Evolutionary conservation across 805 yeast species (phyloP), one percentile per base, ranked within the genome.

Genomic region (Candida fluviatilis): DNA sequence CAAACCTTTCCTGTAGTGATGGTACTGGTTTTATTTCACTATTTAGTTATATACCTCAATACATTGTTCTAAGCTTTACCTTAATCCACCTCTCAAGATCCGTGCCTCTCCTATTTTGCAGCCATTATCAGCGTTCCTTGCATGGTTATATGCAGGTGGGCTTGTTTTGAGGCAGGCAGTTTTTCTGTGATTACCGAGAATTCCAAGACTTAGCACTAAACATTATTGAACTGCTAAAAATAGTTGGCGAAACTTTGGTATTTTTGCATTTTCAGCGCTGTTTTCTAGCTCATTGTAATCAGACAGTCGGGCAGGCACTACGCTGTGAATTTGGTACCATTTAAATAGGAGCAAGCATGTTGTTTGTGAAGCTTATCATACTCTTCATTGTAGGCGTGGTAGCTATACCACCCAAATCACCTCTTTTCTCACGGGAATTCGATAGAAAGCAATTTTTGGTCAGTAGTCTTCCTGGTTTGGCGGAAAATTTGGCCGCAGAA

Each of bases 391-490:
- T 12, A 5, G 29, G 14, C 5, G 35, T 23, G 6, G 12, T 23
- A 5, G 46, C 44, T 8, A n/a, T 42, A 4, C 48, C 48, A 6
- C 42, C 48, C 4, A 45, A 45, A 31, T 33, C 35, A 5, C 35
- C 35, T 12, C 16, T 24, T 10, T 26, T 30, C 14, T 40, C 38
- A 5, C 5, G 21, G 10, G 33, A 27, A n/a, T 33, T 31, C 6
- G 42, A 38, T 24, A 35, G 33, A 18, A 42, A 45, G 31, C 42
- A 45, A 19, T 56, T 46, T 35, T 40, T 61, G 29, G 73, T 68
- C 19, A 47, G 58, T 1, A 42, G 47, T 18, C 57, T 69, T 30
- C 73, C 75, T 1, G 73, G 73, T 4, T 47, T 69, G 25, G 42
- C 53, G 37, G 48, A 51, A 7, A 60, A 64, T 31, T 48, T 69